These are phyloP conservation scores for Cenchrus fungigraminus DNA, from an alignment of 176 grass and related monocot species.

Conservation along the genomic window DNA sequence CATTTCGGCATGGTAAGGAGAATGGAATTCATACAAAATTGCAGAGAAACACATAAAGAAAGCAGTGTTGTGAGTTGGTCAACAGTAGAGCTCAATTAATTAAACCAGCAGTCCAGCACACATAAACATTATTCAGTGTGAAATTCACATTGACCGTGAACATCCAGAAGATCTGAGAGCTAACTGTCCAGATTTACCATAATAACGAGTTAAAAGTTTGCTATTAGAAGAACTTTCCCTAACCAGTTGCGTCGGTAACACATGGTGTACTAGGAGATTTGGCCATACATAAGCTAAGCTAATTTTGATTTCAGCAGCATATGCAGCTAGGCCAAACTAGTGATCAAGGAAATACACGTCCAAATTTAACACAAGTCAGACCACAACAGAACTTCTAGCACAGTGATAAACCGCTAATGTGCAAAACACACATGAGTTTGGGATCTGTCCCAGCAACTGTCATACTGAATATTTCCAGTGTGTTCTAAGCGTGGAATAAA, in stretches of 20 bases:
- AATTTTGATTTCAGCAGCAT: slow-evolving; percentile 7
- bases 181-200: not conserved
- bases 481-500: not conserved
- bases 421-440: not conserved
- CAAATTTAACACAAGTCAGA: not conserved
- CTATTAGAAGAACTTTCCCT: not conserved
- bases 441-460: slow-evolving; percentile 16
- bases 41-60: not conserved
- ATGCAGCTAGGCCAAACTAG: not conserved
- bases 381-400: no score
- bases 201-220: not conserved
- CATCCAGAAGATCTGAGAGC: not conserved
- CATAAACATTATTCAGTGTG: not conserved
- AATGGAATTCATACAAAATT: slow-evolving; percentile 9
- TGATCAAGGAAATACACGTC: not conserved
- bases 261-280: not conserved
- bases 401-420: not conserved
- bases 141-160: not conserved
- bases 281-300: not conserved
- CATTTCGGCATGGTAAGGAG: not conserved
- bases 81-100: not conserved
- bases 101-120: not conserved
- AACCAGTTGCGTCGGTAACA: not conserved
- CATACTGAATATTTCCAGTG: not conserved
- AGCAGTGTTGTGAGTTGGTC: not conserved